A percentile compares a stretch with the other conserved stretches of the same genome.
Evolutionary conservation across 345 rosid species (phyloP).

Genomic region (Gossypium bickii): DNA sequence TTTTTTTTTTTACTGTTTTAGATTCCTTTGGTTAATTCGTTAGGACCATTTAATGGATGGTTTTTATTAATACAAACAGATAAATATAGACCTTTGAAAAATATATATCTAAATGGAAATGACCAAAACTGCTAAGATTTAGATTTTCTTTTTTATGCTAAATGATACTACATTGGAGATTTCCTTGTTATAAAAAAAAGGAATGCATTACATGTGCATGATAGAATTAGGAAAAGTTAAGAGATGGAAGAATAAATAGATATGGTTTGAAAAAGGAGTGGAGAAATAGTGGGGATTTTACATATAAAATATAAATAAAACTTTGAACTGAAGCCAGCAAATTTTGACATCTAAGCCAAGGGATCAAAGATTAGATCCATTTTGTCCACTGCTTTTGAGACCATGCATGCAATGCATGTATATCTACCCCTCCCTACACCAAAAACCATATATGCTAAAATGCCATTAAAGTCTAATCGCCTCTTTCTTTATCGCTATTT

Average conservation of each 20-base stretch:
- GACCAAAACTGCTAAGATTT: no score
- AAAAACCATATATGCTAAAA: neutral
- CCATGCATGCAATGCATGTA: conserved; percentile 17
- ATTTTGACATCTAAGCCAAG: conserved; percentile 24
- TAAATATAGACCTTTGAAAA: no score
- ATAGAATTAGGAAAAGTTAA: neutral
- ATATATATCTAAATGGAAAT: no score
- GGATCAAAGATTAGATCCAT: conserved; percentile 54
- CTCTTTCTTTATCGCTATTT: no score
- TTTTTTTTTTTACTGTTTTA: no score
- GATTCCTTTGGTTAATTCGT: no score
- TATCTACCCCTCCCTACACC: neutral
- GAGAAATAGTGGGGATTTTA: neutral
- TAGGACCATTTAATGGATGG: no score
- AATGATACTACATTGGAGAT: no score
- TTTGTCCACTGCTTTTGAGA: conserved; percentile 56
- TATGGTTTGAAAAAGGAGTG: conserved; percentile 17
- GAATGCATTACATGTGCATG: neutral
- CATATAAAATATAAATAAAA: neutral
- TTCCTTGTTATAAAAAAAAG: neutral
- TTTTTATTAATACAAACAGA: no score
- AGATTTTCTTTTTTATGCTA: no score
- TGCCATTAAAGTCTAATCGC: neutral
- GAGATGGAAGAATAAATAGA: neutral
- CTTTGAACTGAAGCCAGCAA: conserved; percentile 30